Base-by-base conservation (phyloP, 1,284 basidiomycete species). In the Phlebopus sp. region DNA sequence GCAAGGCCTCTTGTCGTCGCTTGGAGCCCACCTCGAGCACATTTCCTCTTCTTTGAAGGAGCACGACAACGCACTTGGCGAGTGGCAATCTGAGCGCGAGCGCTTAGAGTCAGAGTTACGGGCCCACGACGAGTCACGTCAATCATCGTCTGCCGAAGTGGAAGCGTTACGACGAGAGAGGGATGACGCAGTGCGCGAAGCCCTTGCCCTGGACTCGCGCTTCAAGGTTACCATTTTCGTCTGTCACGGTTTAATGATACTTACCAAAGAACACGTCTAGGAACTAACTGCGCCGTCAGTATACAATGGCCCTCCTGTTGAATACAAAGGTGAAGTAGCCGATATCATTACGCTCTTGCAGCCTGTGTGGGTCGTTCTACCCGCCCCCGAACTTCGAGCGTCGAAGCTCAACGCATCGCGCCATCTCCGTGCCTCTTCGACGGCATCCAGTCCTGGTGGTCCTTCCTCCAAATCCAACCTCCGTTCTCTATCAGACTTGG, bases 311-410 rank as follows among this genome's bases (percentile, higher is more conserved):
- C 61, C 70, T 29, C 62, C 71, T 1, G 60, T 73, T 42, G 68
- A 76, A 41, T 74, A 75, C 55, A 67, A 69, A 9, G 72, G 72
- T 13, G 84, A 89, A 43, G 73, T 78, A 10, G 72, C 75, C 19
- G 72, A 76, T n/a, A 73, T 90, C 49, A 71, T 83, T 38, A 69
- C 81, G 3, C 66, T 84, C 21, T 77, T 95, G 27, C 76, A 78
- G 41, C 80, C 86, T 5, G 58, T 93, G n/a, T 95, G 92, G 91
- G 66, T 74, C 4, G 73, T 84, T 30, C 78, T 95, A 0, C 92
- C 92, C 6, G 86, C 89, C 1, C 82, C 87, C 5, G 85, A 88
- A 64, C 76, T 82, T 15, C 84, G 91, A 32, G 82, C 81, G 2
- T 70, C 79, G 43, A 87, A 84, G 55, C 77, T 90, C 47, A 73